Conservation (phyloP, 768 basidiomycete species). For the Paxillus involutus region DNA sequence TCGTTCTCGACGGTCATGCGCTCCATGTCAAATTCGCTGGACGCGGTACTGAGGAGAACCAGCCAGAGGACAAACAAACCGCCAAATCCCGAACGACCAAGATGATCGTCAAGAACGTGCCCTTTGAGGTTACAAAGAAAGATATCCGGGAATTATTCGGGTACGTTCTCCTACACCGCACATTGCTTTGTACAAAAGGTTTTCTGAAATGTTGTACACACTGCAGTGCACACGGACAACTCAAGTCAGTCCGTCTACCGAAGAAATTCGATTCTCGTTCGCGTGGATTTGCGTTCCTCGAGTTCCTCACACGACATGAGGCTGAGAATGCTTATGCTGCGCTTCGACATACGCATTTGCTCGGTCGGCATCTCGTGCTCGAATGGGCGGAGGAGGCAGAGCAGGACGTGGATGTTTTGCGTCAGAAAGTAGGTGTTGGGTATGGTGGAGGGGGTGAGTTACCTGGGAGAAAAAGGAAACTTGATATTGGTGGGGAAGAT, state of each 20-base stretch:
- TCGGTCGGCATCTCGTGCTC: constrained; percentile 92
- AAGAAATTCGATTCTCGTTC: constrained; percentile 87
- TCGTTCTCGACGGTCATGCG: constrained; percentile 84
- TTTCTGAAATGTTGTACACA: not conserved
- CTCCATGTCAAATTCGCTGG: constrained; percentile 86
- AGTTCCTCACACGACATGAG: constrained; percentile 87
- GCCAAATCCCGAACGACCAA: constrained; percentile 76
- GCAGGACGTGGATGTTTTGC: constrained; percentile 70
- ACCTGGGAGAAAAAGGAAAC: constrained; percentile 76
- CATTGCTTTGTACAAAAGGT: not conserved
- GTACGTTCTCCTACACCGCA: constrained; percentile 46
- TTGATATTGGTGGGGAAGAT: constrained; percentile 50
- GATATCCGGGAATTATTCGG: constrained; percentile 88
- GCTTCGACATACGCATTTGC: constrained; percentile 90
- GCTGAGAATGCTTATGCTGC: constrained; percentile 87
- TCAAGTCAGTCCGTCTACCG: constrained; percentile 93
- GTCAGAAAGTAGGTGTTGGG: constrained; percentile 80
- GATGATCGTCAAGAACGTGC: constrained; percentile 97
- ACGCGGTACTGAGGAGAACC: constrained; percentile 66
- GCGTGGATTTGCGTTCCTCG: constrained; percentile 95
- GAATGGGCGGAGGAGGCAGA: constrained; percentile 91
- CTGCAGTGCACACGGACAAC: constrained; percentile 78
- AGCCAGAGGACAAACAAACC: constrained; percentile 34
- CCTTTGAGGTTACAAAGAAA: constrained; percentile 94
- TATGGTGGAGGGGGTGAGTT: constrained; percentile 66